A percentile compares a stretch with the other conserved stretches of the same genome.
phyloP scores from a whole-genome alignment of 108 stramenopile species.

The Epithemia pelagica region DNA sequence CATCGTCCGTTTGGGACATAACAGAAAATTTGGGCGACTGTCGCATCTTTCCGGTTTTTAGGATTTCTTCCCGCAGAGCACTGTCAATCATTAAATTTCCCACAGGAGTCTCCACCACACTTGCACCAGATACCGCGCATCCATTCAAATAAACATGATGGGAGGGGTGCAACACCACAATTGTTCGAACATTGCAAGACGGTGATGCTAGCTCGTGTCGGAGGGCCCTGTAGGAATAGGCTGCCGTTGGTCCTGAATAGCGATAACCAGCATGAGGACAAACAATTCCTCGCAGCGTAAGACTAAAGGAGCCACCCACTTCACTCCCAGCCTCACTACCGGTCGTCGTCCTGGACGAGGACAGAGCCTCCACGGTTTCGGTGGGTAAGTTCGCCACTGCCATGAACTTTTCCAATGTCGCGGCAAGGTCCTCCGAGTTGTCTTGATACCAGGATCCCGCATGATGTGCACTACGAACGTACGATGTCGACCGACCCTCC shows the following conservation, averaged over 20 bases:
- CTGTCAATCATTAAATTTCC: constrained; percentile 59
- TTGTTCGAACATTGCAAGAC: constrained; percentile 13
- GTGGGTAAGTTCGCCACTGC: constrained; percentile 10
- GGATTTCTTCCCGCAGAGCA: constrained; percentile 47
- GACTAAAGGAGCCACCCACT: not conserved
- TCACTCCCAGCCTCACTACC: not conserved
- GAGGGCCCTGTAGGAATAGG: constrained; percentile 56
- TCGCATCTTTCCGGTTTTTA: not conserved
- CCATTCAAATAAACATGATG: constrained; percentile 81
- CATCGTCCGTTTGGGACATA: constrained; percentile 59
- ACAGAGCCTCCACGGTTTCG: not conserved
- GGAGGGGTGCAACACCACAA: constrained; percentile 70
- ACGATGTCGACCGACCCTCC: constrained; percentile 1
- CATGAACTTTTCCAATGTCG: constrained; percentile 35
- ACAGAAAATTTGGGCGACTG: constrained; percentile 31
- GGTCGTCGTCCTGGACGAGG: not conserved
- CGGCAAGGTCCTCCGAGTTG: constrained; percentile 29
- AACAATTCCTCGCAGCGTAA: constrained; percentile 45
- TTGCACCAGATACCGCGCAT: constrained; percentile 64
- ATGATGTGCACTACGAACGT: constrained; percentile 64
- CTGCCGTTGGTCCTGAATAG: constrained; percentile 84
- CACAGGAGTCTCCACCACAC: constrained; percentile 55
- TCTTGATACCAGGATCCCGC: constrained; percentile 75
- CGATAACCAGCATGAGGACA: constrained; percentile 79
- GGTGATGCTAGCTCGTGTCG: constrained; percentile 18